Percentiles rank a stretch among this genome's conserved stretches.
Conservation (phyloP, 2,329 filamentous ascomycete species). For the Colletotrichum siamense region DNA sequence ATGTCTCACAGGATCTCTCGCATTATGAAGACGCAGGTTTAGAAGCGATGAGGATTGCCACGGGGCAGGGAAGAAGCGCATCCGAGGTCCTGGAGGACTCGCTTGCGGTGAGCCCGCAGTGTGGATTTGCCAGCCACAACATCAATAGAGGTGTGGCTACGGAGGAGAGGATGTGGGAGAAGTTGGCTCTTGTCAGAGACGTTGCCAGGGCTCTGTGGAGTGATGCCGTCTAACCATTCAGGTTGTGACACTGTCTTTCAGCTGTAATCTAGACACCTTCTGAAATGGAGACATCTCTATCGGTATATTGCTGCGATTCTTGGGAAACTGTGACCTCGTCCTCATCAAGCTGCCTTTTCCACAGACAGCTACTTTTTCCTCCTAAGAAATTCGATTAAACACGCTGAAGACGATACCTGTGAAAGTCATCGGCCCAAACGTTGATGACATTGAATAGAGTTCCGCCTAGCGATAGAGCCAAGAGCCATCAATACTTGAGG, state of each 20-base stretch:
- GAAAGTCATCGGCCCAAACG: not conserved
- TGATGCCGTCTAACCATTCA: constrained; percentile 22
- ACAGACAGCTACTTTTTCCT: not conserved
- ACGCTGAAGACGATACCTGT: not conserved
- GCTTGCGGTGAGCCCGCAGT: constrained; percentile 73
- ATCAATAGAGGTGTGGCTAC: constrained; percentile 73
- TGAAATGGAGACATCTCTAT: not conserved
- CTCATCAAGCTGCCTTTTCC: not conserved
- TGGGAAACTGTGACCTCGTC: not conserved
- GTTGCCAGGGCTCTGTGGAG: constrained; percentile 77
- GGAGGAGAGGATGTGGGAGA: constrained; percentile 74
- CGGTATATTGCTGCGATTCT: not conserved
- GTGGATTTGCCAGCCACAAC: constrained; percentile 73
- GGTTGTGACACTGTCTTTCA: not conserved
- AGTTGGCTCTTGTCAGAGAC: constrained; percentile 72
- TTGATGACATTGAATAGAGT: not conserved
- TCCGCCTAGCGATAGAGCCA: not conserved
- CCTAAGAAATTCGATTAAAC: not conserved
- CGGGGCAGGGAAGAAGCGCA: constrained; percentile 66
- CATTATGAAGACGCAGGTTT: not conserved
- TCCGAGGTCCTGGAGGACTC: constrained; percentile 71
- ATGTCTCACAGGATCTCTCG: not conserved
- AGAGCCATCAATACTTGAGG: not conserved
- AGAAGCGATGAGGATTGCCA: constrained; percentile 51
- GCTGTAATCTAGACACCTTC: not conserved